Evolutionary conservation across 495 filamentous ascomycete species (phyloP).

Genomic region (Tuber microsphaerosporum): DNA sequence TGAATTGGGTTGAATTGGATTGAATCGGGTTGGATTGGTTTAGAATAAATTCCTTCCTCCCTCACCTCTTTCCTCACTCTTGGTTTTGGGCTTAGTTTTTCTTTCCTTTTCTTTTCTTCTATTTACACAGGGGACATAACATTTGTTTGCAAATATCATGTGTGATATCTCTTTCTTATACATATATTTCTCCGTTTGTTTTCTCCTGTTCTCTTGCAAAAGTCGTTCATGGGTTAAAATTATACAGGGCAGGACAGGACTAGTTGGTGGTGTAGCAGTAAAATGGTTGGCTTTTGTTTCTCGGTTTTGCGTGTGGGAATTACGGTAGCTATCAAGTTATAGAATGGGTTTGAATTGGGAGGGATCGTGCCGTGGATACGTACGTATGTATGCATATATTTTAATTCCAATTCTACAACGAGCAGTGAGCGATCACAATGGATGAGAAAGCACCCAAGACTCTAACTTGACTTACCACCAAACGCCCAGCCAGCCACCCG

Average conservation of each 20-base stretch:
- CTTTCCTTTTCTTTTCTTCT: not conserved
- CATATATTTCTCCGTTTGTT: not conserved
- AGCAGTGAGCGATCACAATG: not conserved
- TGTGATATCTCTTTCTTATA: not conserved
- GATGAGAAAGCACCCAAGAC: not conserved
- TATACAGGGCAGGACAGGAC: not conserved
- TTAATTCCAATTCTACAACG: not conserved
- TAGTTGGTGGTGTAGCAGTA: not conserved
- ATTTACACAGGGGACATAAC: not conserved
- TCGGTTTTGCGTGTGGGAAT: not conserved
- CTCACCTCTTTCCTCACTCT: not conserved
- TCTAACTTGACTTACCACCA: not conserved
- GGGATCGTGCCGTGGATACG: not conserved
- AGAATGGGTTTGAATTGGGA: not conserved
- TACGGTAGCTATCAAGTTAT: not conserved
- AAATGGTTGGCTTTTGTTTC: not conserved
- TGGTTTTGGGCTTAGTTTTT: not conserved
- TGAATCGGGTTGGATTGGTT: not conserved
- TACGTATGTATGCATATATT: not conserved
- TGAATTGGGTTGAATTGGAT: slow-evolving; percentile 8
- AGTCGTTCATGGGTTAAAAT: not conserved
- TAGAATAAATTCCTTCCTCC: not conserved
- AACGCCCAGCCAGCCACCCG: not conserved
- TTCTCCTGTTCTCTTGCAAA: not conserved
- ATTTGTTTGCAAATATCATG: not conserved